Evolutionary conservation across 306 rosid genomes (phyloP).

Genomic region (Quercus dentata): DNA sequence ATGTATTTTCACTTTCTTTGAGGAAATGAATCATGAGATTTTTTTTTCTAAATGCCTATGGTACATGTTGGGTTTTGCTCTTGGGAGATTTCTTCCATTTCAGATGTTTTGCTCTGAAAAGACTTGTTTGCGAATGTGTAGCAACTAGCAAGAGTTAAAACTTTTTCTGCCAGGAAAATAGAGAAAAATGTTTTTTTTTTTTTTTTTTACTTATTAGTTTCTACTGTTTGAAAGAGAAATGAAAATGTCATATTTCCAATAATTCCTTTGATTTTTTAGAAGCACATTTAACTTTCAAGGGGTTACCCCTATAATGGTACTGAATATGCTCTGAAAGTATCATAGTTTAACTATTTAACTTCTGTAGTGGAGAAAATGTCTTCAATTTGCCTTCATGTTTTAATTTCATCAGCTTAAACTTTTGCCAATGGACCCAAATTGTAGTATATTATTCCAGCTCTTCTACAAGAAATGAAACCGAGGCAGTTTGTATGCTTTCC

Average conservation of each 20-base stretch:
- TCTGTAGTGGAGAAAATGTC: too few relatives aligned
- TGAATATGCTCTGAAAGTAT: not conserved
- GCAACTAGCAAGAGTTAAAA: not conserved
- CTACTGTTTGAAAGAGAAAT: too few relatives aligned
- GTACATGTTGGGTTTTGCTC: not conserved
- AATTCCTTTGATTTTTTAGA: not conserved
- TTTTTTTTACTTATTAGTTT: not conserved
- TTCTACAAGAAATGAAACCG: not conserved
- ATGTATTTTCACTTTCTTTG: not conserved
- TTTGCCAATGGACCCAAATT: not conserved
- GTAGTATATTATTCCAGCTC: not conserved
- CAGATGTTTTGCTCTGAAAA: not conserved
- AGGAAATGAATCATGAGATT: not conserved
- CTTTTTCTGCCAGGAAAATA: not conserved
- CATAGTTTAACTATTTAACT: not conserved
- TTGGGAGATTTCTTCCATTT: not conserved
- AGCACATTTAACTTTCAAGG: not conserved
- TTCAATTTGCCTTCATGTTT: not conserved
- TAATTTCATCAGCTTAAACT: not conserved
- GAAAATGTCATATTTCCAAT: not conserved
- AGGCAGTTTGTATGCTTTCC: not conserved
- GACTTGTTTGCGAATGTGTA: not conserved
- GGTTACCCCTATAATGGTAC: not conserved
- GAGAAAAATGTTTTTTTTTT: too few relatives aligned
- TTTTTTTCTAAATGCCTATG: not conserved